Percentiles rank a stretch among this genome's conserved stretches.
Evolutionary conservation across 257 asterid genomes (phyloP).

Genomic region (Solanum medicagineum): DNA sequence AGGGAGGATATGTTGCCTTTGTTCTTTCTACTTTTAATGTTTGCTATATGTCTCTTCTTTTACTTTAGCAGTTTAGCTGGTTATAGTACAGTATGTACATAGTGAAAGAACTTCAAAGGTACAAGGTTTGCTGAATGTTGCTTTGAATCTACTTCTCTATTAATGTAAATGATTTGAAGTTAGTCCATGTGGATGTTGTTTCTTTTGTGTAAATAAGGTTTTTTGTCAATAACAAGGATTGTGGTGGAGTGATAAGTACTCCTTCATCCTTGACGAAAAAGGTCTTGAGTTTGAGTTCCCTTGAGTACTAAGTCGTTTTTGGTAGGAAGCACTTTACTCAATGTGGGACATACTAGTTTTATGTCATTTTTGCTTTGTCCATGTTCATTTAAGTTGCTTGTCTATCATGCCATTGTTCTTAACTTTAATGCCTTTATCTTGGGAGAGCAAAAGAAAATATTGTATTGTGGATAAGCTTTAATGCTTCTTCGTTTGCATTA

Average conservation of each 20-base stretch:
- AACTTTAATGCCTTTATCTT: not conserved
- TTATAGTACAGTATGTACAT: not conserved
- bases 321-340: too few species aligned
- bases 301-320: too few species aligned
- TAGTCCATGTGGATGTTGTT: not conserved
- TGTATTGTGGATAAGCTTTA: not conserved
- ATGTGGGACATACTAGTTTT: not conserved
- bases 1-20: not conserved
- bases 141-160: not conserved
- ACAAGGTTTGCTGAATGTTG: not conserved
- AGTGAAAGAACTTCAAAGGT: not conserved
- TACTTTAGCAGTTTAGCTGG: not conserved
- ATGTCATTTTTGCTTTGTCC: not conserved
- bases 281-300: too few species aligned
- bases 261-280: too few species aligned
- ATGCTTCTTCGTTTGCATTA: not conserved
- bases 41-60: not conserved
- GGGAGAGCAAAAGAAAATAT: not conserved
- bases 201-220: not conserved
- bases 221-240: too few species aligned
- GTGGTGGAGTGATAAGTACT: too few species aligned
- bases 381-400: not conserved
- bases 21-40: not conserved
- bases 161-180: not conserved
- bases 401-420: not conserved